phyloP scores from a whole-genome alignment of 192 early-diverging fungal species.

The Entomortierella parvispora region DNA sequence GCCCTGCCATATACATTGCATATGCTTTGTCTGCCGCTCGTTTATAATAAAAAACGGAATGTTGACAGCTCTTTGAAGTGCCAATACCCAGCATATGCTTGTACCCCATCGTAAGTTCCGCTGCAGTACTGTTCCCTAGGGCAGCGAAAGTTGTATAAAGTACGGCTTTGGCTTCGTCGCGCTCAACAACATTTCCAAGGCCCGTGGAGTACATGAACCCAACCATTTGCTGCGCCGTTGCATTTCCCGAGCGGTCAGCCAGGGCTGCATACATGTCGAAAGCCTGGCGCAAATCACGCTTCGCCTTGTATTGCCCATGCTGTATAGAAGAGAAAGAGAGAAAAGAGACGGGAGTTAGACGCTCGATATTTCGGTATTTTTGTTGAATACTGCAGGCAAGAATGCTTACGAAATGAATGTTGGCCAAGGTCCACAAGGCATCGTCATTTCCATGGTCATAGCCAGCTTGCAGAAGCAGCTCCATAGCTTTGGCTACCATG shows the following conservation, averaged over 20 bases:
- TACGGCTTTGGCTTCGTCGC: conserved; percentile 76
- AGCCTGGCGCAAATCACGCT: conserved; percentile 67
- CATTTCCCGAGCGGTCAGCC: conserved; percentile 75
- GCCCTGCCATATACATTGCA: conserved; percentile 73
- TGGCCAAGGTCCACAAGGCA: conserved; percentile 71
- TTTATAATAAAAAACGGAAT: conserved; percentile 83
- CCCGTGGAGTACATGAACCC: conserved; percentile 94
- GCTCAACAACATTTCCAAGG: conserved; percentile 69
- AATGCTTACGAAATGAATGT: conserved; percentile 82
- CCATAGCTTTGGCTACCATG: conserved; percentile 45
- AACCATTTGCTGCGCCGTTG: conserved; percentile 88
- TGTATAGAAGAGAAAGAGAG: no score
- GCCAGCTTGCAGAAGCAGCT: conserved; percentile 59
- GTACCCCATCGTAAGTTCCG: conserved; percentile 89
- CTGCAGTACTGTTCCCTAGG: conserved; percentile 72
- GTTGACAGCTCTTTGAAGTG: conserved; percentile 78
- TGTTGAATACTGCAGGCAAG: no score
- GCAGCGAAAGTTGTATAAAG: conserved; percentile 79
- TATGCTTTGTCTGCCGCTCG: conserved; percentile 82
- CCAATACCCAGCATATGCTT: conserved; percentile 86
- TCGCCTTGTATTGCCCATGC: conserved; percentile 69
- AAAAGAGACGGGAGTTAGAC: conserved; percentile 4
- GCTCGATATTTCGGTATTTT: no score
- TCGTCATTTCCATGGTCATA: conserved; percentile 59
- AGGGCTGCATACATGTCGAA: conserved; percentile 71